A percentile compares a stretch with the other conserved stretches of the same genome.
These are phyloP conservation scores for Closterium sp. DNA, from an alignment of 139 green algal genomes.

Conservation along the genomic window DNA sequence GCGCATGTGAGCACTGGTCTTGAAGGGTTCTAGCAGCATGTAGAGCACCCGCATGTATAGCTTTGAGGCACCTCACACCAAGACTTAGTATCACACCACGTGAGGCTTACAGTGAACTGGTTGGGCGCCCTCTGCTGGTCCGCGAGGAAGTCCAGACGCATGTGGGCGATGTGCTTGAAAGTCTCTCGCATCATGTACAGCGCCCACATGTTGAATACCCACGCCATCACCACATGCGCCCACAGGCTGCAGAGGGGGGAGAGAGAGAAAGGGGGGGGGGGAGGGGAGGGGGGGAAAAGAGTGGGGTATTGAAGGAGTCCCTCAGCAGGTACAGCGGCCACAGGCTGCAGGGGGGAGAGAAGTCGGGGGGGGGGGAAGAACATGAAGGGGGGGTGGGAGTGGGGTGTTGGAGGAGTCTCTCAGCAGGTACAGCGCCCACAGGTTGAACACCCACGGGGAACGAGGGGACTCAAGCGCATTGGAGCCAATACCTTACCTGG, in stretches of 20 bases:
- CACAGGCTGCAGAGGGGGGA: constrained; percentile 14
- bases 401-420: constrained; percentile 10
- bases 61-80: neutral
- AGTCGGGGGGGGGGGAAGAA: neutral
- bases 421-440: constrained; percentile 25
- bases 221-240: constrained; percentile 36
- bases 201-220: constrained; percentile 30
- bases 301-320: no score
- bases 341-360: no score
- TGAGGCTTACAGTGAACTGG: constrained; percentile 38
- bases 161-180: constrained; percentile 8
- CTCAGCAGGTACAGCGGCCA: no score
- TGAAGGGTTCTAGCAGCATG: no score
- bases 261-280: neutral
- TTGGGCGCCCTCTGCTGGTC: constrained; percentile 26
- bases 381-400: neutral
- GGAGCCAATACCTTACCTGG: neutral
- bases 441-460: constrained; percentile 27
- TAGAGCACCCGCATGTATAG: neutral
- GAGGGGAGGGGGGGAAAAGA: neutral
- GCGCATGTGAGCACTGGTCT: no score
- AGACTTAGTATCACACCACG: neutral
- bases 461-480: no score
- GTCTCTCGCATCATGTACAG: constrained; percentile 25
- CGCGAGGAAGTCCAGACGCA: constrained; percentile 43